A percentile compares a stretch with the other conserved stretches of the same genome.
Conservation (phyloP, 768 basidiomycete genomes). For the Lactarius psammicola region DNA sequence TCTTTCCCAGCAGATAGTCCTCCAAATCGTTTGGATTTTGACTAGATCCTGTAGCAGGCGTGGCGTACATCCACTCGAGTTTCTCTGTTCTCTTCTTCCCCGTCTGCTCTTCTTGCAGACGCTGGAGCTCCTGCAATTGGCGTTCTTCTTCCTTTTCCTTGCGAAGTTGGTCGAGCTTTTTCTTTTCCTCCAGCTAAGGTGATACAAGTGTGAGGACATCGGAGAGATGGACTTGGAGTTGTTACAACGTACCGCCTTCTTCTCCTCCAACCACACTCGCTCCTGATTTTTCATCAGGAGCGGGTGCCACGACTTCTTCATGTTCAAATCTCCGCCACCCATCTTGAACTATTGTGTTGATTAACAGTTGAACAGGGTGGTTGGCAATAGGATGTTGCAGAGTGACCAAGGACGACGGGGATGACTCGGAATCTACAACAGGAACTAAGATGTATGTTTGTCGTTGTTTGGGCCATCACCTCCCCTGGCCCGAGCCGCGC, state of each 20-base stretch:
- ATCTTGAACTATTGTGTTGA: slow-evolving; percentile 54
- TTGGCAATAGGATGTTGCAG: slow-evolving; percentile 18
- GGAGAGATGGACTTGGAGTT: not conserved
- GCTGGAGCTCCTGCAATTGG: slow-evolving; percentile 92
- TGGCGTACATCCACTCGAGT: slow-evolving; percentile 99
- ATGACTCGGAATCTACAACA: too few relatives aligned
- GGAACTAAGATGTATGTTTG: slow-evolving; percentile 12
- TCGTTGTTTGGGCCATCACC: not conserved
- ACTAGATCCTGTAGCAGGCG: slow-evolving; percentile 85
- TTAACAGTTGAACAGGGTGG: slow-evolving; percentile 21
- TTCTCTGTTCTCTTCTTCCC: slow-evolving; percentile 94
- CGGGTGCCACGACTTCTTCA: slow-evolving; percentile 99
- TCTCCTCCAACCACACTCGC: slow-evolving; percentile 98
- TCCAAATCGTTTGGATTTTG: slow-evolving; percentile 91
- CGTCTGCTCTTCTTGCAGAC: slow-evolving; percentile 92
- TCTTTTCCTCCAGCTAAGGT: slow-evolving; percentile 91
- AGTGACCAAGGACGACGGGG: slow-evolving; percentile 14
- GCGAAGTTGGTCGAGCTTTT: slow-evolving; percentile 93
- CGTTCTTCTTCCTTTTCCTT: slow-evolving; percentile 99
- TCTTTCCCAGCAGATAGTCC: slow-evolving; percentile 96
- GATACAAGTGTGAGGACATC: slow-evolving; percentile 9
- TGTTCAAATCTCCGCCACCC: slow-evolving; percentile 98
- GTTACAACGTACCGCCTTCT: slow-evolving; percentile 73
- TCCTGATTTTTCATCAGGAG: slow-evolving; percentile 97
- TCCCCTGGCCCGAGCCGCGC: not conserved